Base-by-base conservation (phyloP, 2,329 filamentous ascomycete species). In the Phoma herbarum region DNA sequence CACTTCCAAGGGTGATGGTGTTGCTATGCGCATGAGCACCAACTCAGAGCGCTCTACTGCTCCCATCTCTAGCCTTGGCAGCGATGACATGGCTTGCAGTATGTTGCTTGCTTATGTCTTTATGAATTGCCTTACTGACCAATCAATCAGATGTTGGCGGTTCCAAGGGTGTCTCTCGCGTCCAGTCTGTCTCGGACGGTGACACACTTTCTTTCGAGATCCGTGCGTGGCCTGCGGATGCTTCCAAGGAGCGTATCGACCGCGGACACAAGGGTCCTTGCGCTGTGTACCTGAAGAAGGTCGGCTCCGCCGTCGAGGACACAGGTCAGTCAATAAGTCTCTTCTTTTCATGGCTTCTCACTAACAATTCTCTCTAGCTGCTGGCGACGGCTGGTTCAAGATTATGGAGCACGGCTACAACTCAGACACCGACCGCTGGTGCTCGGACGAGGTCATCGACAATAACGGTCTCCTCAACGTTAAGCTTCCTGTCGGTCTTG, bases 301-400 rank as follows among this genome's bases (percentile, higher is more conserved):
- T 92, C 1, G 76, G 80, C 63, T 82, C 86, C 57, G 86, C 88
- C 58, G 78, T 76, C 49, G 75, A 84, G 12, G 86, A 86, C 48
- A 57, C 60, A 23, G 79, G 72, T 64, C 78, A 39, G 63, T 42
- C 12, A 4, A 12, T 14, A 31, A 31, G 11, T 22, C 1, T 5
- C 12, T 14, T 23, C 18, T 11, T 4, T 4, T 11, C 11, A 16
- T 18, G 4, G 3, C 14, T 18, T 10, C 14, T 16, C 25, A 45
- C 59, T 65, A 52, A 66, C 48, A n/a, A 5, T 9, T 22, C 12
- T 16, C 28, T 22, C 16, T 23, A 69, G 72, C 51, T 47, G 61
- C 82, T 23, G 89, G 90, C 4, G 78, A 81, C 49, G 90, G 90
- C 37, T 93, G 90, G 90, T 90, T 93, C 83, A 92, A 92, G 82